Evolutionary conservation across 139 green algal genomes (phyloP).

Genomic region (Micractinium conductrix): DNA sequence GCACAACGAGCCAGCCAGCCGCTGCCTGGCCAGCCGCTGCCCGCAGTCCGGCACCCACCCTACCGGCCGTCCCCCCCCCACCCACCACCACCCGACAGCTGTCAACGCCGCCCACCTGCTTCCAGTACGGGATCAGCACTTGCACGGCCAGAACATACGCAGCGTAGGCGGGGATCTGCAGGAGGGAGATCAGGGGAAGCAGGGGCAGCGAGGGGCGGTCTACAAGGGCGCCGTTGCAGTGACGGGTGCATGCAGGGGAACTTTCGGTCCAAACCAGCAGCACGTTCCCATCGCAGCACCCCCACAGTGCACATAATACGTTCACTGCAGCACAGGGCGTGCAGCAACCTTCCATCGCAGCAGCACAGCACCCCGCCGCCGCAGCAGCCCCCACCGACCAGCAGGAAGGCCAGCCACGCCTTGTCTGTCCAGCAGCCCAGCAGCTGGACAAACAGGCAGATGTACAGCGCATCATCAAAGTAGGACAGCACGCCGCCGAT

Average conservation of each 20-base stretch:
- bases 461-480: constrained; percentile 79
- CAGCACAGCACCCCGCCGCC: neutral
- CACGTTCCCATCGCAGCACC: no score
- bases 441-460: constrained; percentile 70
- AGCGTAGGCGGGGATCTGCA: constrained; percentile 48
- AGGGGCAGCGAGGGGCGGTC: neutral
- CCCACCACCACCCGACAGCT: no score
- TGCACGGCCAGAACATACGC: constrained; percentile 22
- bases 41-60: no score
- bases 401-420: constrained; percentile 58
- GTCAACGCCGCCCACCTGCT: no score
- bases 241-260: no score
- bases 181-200: neutral
- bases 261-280: no score
- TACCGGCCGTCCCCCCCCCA: no score
- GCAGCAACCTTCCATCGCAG: neutral
- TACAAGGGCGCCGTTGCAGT: no score
- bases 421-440: constrained; percentile 50
- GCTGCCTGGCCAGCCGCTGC: no score
- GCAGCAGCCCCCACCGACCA: constrained; percentile 30
- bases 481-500: constrained; percentile 71
- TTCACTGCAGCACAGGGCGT: neutral
- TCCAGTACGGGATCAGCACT: constrained; percentile 50
- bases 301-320: no score
- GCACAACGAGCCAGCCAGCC: no score